A percentile compares a stretch with the other conserved stretches of the same genome.
phyloP scores from a whole-genome alignment of 345 rosid genomes.

The Clarkia xantiana region DNA sequence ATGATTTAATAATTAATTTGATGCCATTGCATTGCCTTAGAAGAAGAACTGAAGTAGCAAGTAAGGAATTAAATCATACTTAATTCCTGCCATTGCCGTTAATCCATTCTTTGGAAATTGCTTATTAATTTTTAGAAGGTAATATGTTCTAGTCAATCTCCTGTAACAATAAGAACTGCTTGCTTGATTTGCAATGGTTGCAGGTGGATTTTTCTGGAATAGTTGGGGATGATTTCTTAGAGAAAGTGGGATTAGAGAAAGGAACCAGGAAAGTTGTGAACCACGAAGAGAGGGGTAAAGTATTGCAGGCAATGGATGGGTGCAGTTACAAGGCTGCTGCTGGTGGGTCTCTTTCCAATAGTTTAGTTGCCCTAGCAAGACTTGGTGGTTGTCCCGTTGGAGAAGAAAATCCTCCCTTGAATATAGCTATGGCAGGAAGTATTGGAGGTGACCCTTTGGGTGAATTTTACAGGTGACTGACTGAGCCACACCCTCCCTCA shows the following conservation, averaged over 20 bases:
- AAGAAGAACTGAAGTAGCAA: not conserved
- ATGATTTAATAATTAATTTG: not conserved
- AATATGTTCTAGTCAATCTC: too few species aligned
- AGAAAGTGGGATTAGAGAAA: constrained; percentile 57
- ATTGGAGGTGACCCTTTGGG: constrained; percentile 87
- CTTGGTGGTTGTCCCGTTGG: constrained; percentile 44
- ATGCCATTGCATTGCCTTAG: not conserved
- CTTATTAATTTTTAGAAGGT: not conserved
- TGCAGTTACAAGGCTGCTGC: constrained; percentile 97
- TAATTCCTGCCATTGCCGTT: not conserved
- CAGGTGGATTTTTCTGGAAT: constrained; percentile 93
- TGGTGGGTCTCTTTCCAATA: constrained; percentile 94
- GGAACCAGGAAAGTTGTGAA: constrained; percentile 83
- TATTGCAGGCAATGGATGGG: constrained; percentile 93
- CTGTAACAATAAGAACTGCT: not conserved
- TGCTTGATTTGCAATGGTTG: constrained; percentile 7
- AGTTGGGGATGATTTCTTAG: constrained; percentile 69
- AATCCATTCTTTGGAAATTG: not conserved
- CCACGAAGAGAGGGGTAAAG: constrained; percentile 90
- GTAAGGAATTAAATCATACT: too few species aligned
- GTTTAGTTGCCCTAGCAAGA: constrained; percentile 78
- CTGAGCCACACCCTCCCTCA: not conserved
- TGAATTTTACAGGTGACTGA: constrained; percentile 64
- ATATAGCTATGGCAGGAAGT: constrained; percentile 86
- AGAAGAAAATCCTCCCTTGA: constrained; percentile 34